Evolutionary conservation across 306 rosid genomes (phyloP).

Genomic region (Potentilla sterilis): DNA sequence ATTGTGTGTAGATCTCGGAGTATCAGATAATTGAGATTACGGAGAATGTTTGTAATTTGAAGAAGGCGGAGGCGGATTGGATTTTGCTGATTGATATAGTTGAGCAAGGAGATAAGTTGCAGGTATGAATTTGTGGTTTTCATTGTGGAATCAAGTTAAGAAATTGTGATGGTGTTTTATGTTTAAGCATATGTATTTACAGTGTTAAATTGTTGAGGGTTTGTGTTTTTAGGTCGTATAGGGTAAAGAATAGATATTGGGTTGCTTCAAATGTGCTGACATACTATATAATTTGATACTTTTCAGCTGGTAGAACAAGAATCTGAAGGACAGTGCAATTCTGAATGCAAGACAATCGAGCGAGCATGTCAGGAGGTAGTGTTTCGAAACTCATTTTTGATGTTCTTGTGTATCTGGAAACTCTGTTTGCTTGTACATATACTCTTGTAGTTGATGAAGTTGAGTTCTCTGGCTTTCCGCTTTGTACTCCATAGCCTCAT

Average conservation of each 20-base stretch:
- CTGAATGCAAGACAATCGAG: slow-evolving; percentile 94
- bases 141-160: slow-evolving; percentile 1
- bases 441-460: background rate
- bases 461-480: background rate
- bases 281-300: slow-evolving; percentile 15
- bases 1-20: slow-evolving; percentile 70
- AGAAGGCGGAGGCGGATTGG: slow-evolving; percentile 94
- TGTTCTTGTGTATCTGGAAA: background rate
- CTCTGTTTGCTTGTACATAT: background rate
- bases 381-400: slow-evolving; percentile 11
- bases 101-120: slow-evolving; percentile 68
- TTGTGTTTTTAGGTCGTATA: background rate
- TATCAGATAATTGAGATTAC: slow-evolving; percentile 83
- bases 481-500: background rate
- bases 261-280: slow-evolving; percentile 4
- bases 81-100: slow-evolving; percentile 78
- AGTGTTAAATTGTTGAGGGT: background rate
- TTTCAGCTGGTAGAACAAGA: slow-evolving; percentile 82
- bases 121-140: slow-evolving; percentile 43
- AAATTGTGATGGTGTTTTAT: background rate
- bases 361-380: slow-evolving; percentile 87
- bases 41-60: slow-evolving; percentile 91
- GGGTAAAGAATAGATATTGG: background rate
- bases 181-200: no score
- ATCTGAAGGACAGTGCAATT: slow-evolving; percentile 95